Evolutionary conservation across 768 basidiomycete genomes (phyloP), one percentile per base, ranked within the genome.

Genomic region (Cyclocybe cylindracea): DNA sequence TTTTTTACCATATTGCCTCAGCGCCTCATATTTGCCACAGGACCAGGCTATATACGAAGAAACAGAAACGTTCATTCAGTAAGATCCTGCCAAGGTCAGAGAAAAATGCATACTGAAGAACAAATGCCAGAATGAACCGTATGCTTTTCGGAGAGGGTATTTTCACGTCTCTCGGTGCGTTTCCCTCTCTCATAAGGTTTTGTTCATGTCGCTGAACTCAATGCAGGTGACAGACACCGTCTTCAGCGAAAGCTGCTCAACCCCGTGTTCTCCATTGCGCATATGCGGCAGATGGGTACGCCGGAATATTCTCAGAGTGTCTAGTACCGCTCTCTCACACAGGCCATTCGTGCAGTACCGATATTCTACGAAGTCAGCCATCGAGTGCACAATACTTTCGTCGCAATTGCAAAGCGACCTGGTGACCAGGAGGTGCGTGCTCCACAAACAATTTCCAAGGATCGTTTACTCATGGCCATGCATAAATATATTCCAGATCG

Each of bases 201-300:
- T 16, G 7, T 19, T 38, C 5, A 34, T 39, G 11, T 47, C 6
- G 16, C 37, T 18, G 35, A 16, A 9, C 7, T 8, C 38, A 36
- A 14, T 5, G 2, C 39, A 77, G 77, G 77, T n/a, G 68, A 73
- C 29, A 65, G 70, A 13, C 77, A 78, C 54, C 61, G 66, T 18
- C 71, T 66, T 24, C 77, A 78, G 51, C 68, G 75, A 10, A 77
- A 74, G 46, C 68, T 77, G 63, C 59, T 79, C 18, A 77, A 72
- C 39, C 77, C 78, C 0, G 70, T 76, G 6, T 79, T 79, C 54
- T 72, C 75, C 0, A 62, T 65, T 33, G 61, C 65, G 0, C 74
- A 78, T 54, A 63, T 78, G 68, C 74, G 75, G 8, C 55, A 63
- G 41, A 64, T 69, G 61, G 54, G 67, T 65, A 24, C 18, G 57